These are phyloP conservation scores for Lasiosphaeria miniovina DNA, from an alignment of 495 filamentous ascomycete genomes.

Conservation along the genomic window DNA sequence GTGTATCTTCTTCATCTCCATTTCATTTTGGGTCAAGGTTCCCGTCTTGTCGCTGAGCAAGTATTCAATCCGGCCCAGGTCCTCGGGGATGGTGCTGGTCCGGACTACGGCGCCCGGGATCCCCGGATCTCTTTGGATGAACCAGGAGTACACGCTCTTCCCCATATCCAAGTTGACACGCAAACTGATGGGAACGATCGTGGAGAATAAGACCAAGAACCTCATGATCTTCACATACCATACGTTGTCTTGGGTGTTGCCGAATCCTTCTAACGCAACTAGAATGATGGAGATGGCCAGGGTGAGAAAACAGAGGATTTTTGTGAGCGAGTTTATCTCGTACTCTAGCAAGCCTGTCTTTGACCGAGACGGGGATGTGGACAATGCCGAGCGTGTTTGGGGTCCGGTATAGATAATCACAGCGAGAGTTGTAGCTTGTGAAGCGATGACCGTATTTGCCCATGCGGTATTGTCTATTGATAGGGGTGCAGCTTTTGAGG, in stretches of 20 bases:
- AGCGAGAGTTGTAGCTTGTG: constrained; percentile 80
- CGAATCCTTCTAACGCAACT: constrained; percentile 82
- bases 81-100: constrained; percentile 96
- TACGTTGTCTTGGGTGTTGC: constrained; percentile 55
- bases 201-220: constrained; percentile 97
- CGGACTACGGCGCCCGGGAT: constrained; percentile 91
- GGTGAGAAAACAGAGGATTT: constrained; percentile 89
- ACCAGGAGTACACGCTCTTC: constrained; percentile 91
- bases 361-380: constrained; percentile 83
- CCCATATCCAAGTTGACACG: constrained; percentile 96
- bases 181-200: constrained; percentile 95
- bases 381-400: constrained; percentile 91
- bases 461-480: constrained; percentile 97
- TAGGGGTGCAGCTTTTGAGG: constrained; percentile 61
- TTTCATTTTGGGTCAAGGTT: constrained; percentile 95
- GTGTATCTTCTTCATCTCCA: constrained; percentile 98
- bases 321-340: constrained; percentile 97
- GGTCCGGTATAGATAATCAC: constrained; percentile 92
- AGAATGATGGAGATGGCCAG: constrained; percentile 81
- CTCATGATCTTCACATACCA: constrained; percentile 97
- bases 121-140: constrained; percentile 86
- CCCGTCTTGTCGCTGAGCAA: constrained; percentile 96
- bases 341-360: constrained; percentile 92
- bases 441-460: constrained; percentile 96
- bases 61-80: constrained; percentile 93